phyloP scores from a whole-genome alignment of 1,284 basidiomycete species.

The Sanguinoderma infundibulare region DNA sequence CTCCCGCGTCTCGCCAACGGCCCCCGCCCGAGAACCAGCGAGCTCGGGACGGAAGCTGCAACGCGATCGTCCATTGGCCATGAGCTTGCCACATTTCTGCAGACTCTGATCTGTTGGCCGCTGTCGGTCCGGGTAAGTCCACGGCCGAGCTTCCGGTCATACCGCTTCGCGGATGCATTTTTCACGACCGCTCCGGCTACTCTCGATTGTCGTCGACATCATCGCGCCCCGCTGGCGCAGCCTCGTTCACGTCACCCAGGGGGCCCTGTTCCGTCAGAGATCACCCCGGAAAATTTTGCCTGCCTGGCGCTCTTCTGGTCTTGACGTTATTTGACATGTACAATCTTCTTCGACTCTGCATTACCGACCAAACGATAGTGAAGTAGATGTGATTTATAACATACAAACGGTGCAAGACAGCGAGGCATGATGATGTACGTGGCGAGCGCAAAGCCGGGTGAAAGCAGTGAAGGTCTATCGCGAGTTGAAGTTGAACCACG shows the following conservation, averaged over 20 bases:
- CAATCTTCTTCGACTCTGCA: conserved; percentile 29
- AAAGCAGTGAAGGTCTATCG: conserved; percentile 46
- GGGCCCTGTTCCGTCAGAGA: conserved; percentile 2
- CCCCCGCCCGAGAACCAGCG: background rate
- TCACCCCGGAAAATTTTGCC: conserved; percentile 14
- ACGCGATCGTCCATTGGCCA: background rate
- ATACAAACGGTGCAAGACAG: conserved; percentile 38
- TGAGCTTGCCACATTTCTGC: background rate
- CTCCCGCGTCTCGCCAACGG: conserved; percentile 1
- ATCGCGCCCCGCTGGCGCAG: conserved; percentile 8
- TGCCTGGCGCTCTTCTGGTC: conserved; percentile 1
- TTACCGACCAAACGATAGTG: conserved; percentile 32
- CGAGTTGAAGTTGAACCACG: conserved; percentile 84
- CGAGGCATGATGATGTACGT: conserved; percentile 25
- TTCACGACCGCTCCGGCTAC: background rate
- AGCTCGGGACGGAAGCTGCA: background rate
- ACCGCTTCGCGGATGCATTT: conserved; percentile 14
- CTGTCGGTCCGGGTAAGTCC: conserved; percentile 21
- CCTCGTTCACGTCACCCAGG: conserved; percentile 3
- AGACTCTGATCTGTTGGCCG: conserved; percentile 5
- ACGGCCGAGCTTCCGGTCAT: conserved; percentile 8
- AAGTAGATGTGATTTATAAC: conserved; percentile 43
- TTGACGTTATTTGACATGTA: background rate
- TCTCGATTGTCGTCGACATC: conserved; percentile 8
- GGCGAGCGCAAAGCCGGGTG: conserved; percentile 17